A percentile compares a stretch with the other conserved stretches of the same genome.
Evolutionary conservation across 257 asterid species (phyloP).

Genomic region (Solanum peruvianum): DNA sequence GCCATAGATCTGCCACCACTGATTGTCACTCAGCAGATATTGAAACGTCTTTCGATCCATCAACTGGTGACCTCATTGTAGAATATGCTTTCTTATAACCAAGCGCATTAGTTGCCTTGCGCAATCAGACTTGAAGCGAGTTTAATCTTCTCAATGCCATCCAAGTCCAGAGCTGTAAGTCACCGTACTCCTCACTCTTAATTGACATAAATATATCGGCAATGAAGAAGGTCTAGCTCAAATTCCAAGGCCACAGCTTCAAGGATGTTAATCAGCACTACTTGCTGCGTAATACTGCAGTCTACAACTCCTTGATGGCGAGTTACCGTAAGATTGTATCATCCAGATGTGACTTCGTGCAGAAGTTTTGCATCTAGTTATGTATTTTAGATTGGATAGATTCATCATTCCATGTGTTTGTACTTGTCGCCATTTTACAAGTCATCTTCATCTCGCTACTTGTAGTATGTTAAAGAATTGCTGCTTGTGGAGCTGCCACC

Average conservation of each 20-base stretch:
- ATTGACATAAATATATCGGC: neutral
- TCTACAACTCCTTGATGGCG: neutral
- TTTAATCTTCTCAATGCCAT: neutral
- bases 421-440: neutral
- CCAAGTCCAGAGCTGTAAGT: neutral
- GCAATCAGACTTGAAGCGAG: neutral
- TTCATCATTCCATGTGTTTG: neutral
- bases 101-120: neutral
- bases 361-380: neutral
- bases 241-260: neutral
- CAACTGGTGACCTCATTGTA: slow-evolving; percentile 47
- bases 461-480: neutral
- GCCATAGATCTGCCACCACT: neutral
- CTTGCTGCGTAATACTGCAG: neutral
- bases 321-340: neutral
- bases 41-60: slow-evolving; percentile 48
- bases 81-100: slow-evolving; percentile 24
- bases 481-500: neutral
- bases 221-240: neutral
- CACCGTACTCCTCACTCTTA: neutral
- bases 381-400: neutral
- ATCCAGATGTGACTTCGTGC: neutral
- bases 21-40: slow-evolving; percentile 28
- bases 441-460: neutral
- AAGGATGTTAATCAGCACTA: neutral